Evolutionary conservation across 257 asterid species (phyloP).

Genomic region (Buddleja alternifolia): DNA sequence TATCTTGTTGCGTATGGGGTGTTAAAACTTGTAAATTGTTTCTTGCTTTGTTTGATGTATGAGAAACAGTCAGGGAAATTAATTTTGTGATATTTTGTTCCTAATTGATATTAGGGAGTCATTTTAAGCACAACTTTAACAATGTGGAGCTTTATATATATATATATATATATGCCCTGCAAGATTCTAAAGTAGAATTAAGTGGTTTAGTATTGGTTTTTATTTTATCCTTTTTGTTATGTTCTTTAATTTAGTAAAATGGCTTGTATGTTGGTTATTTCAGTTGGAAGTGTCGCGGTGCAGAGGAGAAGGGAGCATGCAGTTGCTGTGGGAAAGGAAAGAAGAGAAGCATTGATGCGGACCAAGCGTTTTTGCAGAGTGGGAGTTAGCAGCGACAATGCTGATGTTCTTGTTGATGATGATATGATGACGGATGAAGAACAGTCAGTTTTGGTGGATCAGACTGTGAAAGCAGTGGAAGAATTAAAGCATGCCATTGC

Average conservation of each 20-base stretch:
- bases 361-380: constrained; percentile 84
- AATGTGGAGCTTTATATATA: not conserved
- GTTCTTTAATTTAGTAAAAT: constrained; percentile 11
- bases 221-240: not conserved
- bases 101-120: not conserved
- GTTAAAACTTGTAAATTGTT: not conserved
- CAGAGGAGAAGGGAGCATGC: constrained; percentile 87
- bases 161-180: not conserved
- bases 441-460: constrained; percentile 70
- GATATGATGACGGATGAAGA: constrained; percentile 80
- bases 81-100: not conserved
- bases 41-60: not conserved
- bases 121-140: constrained; percentile 5
- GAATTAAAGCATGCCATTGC: constrained; percentile 62
- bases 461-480: constrained; percentile 69
- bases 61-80: not conserved
- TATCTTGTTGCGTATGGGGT: not conserved
- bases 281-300: constrained; percentile 83
- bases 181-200: constrained; percentile 6
- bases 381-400: constrained; percentile 58
- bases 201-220: not conserved
- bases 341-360: constrained; percentile 89
- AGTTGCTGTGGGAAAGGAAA: constrained; percentile 77
- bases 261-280: constrained; percentile 27
- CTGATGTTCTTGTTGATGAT: constrained; percentile 42